These are phyloP conservation scores for Psilocybe mexicana DNA, from an alignment of 1,284 basidiomycete genomes.

Conservation along the genomic window DNA sequence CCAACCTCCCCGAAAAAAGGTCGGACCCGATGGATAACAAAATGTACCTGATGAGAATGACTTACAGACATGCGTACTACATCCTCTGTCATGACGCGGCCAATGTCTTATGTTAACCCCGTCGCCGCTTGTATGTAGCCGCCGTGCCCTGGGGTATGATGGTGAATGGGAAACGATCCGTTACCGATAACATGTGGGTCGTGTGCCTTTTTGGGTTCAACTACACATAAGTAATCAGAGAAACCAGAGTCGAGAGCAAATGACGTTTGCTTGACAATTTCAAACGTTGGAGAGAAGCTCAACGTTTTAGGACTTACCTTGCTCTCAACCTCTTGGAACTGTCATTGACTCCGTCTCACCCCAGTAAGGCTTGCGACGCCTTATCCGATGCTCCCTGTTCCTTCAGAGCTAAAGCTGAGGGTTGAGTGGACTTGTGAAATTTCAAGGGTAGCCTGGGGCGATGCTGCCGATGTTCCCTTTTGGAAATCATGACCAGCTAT, in stretches of 20 bases:
- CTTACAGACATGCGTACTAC: background rate
- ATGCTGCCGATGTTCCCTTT: slow-evolving; percentile 9
- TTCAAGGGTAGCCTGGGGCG: background rate
- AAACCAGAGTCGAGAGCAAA: background rate
- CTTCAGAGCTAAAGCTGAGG: slow-evolving; percentile 1
- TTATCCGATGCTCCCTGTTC: background rate
- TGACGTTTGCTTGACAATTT: slow-evolving; percentile 1
- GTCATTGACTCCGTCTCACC: too few relatives aligned
- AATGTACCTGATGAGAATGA: slow-evolving; percentile 12
- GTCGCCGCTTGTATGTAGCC: slow-evolving; percentile 3
- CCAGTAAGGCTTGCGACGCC: too few relatives aligned
- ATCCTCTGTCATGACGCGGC: slow-evolving; percentile 12
- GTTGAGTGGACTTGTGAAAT: slow-evolving; percentile 11
- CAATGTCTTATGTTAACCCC: slow-evolving; percentile 14
- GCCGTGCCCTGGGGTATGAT: background rate
- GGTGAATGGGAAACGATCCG: slow-evolving; percentile 1
- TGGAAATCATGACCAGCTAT: slow-evolving; percentile 12
- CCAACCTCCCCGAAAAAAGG: background rate
- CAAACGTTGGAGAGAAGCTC: background rate
- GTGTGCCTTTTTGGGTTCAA: slow-evolving; percentile 7
- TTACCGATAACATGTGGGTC: slow-evolving; percentile 3
- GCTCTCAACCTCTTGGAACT: too few relatives aligned
- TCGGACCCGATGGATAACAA: slow-evolving; percentile 11
- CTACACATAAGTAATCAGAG: background rate
- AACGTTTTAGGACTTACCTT: background rate